phyloP scores from a whole-genome alignment of 352 stramenopile genomes.

The Pythium apleroticum region DNA sequence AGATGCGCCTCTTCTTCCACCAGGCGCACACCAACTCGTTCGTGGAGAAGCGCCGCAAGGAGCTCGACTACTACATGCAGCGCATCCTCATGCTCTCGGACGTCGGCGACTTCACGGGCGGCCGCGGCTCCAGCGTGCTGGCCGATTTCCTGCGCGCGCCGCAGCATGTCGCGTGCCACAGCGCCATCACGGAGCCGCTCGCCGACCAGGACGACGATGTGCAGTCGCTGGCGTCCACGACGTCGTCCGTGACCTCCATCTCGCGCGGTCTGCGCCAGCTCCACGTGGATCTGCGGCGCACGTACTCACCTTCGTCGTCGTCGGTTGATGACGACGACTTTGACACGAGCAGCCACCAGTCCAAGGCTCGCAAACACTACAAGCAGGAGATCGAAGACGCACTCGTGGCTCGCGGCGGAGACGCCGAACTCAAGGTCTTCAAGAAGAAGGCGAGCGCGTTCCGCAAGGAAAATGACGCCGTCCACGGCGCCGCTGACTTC shows the following conservation, averaged over 20 bases:
- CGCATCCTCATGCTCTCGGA: conserved; percentile 77
- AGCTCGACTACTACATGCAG: conserved; percentile 85
- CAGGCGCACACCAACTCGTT: conserved; percentile 69
- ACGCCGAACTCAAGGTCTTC: conserved; percentile 61
- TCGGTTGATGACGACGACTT: conserved; percentile 20
- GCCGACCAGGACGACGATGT: conserved; percentile 23
- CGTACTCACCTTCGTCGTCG: conserved; percentile 30
- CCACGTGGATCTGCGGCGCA: conserved; percentile 37
- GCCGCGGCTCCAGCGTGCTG: conserved; percentile 52
- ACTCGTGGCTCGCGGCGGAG: conserved; percentile 43
- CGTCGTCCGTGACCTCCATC: conserved; percentile 23
- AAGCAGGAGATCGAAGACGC: conserved; percentile 76
- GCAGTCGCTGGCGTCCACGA: conserved; percentile 23
- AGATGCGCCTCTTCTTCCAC: conserved; percentile 72
- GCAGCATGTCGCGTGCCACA: conserved; percentile 31
- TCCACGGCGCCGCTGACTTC: conserved; percentile 44
- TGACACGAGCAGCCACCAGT: conserved; percentile 6
- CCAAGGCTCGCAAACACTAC: conserved; percentile 37
- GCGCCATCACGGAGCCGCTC: conserved; percentile 16
- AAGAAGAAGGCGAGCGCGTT: conserved; percentile 68
- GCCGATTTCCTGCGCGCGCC: conserved; percentile 62
- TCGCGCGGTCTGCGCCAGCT: conserved; percentile 32
- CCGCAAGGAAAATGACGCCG: conserved; percentile 68
- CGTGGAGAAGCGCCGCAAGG: conserved; percentile 70
- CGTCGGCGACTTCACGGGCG: conserved; percentile 56